Evolutionary conservation across 441 rosid species (phyloP), one percentile per base, ranked within the genome.

Genomic region (Eruca vesicaria): DNA sequence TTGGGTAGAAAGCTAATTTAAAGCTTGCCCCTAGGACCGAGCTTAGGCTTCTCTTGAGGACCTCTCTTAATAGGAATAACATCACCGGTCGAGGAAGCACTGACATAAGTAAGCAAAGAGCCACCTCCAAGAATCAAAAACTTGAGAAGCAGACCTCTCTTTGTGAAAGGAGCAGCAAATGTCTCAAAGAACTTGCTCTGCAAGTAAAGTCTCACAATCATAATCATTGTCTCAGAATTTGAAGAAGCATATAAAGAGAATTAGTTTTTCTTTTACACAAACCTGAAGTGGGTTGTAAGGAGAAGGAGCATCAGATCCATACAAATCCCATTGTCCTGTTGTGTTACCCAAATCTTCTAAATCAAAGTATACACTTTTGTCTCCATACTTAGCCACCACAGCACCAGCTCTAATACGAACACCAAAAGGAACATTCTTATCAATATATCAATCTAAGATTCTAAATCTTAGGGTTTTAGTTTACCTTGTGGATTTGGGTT

Each of bases 131-230:
- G 75, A 63, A 93, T 84, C 87, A 91, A 87, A 81, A 93, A 96
- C 91, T 91, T 93, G 80, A 95, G 98, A 84, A 95, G 80, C 63
- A 91, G 76, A 59, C 97, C 98, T 84, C 98, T 91, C 90, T 93
- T 93, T 70, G 98, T 90, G 84, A 95, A 93, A 80, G 98, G 99
- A 66, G 90, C 94, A 8, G 88, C 97, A 80, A 88, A 87, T 75
- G 95, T 93, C 93, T 93, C 98, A 72, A 93, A 93, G 88, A 93
- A 96, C 87, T 93, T 96, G 94, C 99, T 93, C 99, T 96, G 88
- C 84, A 80, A 52, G 52, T 2, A 63, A 56, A 0, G 61, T 23
- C 0, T 14, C 33, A 55, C 33, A 56, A 0, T 56, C 60, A 11
- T 1, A 56, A 56, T 55, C 60, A 56, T 5, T 23, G 61, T 53